These are phyloP conservation scores for Fusarium tjaetaba DNA, from an alignment of 2,329 filamentous ascomycete species.

Conservation along the genomic window DNA sequence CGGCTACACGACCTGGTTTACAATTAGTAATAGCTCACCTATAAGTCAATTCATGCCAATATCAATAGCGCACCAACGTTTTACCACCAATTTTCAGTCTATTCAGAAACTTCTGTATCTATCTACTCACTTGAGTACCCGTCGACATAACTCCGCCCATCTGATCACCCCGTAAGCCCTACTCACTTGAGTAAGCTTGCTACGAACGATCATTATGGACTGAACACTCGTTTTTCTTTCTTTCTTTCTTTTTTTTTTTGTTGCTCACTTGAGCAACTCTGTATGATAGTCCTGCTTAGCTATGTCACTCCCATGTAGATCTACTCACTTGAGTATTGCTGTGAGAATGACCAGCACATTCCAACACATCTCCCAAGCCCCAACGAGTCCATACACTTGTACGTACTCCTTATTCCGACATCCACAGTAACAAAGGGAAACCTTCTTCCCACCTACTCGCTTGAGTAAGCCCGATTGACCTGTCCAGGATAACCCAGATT, in stretches of 20 bases:
- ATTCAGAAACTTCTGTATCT: neutral
- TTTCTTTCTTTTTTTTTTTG: too few species aligned
- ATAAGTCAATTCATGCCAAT: too few species aligned
- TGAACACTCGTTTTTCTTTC: neutral
- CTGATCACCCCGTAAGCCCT: neutral
- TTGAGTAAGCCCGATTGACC: neutral
- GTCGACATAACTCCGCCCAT: neutral
- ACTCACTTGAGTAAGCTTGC: neutral
- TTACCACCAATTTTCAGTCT: neutral
- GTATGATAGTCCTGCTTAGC: fast-evolving
- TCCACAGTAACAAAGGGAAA: neutral
- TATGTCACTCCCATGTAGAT: fast-evolving
- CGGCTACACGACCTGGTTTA: neutral
- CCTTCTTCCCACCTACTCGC: neutral
- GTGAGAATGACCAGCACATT: neutral
- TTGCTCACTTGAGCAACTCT: neutral
- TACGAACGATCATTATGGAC: neutral
- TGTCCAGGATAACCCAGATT: neutral
- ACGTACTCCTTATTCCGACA: neutral
- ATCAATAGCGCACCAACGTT: too few species aligned
- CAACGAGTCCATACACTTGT: neutral
- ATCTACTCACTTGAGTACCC: neutral
- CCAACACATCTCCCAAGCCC: neutral
- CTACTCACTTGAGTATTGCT: neutral
- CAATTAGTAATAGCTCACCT: too few species aligned